These are phyloP conservation scores for Hypomontagnella monticulosa DNA, from an alignment of 495 filamentous ascomycete species.

Conservation along the genomic window DNA sequence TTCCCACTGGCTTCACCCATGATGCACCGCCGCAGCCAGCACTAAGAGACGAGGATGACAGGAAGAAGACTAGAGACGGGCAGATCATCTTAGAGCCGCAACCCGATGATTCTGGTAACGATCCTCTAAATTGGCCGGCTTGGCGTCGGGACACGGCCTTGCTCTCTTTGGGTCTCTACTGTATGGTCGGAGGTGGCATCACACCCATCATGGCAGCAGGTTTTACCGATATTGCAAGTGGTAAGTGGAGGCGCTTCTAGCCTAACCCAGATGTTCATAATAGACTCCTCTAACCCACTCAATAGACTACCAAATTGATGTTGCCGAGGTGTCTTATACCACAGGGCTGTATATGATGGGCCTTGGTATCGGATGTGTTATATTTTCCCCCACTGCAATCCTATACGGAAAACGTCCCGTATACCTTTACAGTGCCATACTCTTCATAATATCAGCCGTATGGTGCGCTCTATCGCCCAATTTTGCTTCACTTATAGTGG, in stretches of 20 bases:
- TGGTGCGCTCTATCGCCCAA: slow-evolving; percentile 89
- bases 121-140: slow-evolving; percentile 91
- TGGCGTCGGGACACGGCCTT: slow-evolving; percentile 86
- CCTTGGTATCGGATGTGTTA: slow-evolving; percentile 81
- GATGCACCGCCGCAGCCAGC: slow-evolving; percentile 35
- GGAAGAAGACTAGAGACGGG: slow-evolving; percentile 84
- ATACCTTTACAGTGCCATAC: slow-evolving; percentile 78
- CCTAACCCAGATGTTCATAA: not conserved
- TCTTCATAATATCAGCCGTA: slow-evolving; percentile 79
- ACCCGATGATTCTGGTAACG: slow-evolving; percentile 88
- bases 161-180: slow-evolving; percentile 88
- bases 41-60: slow-evolving; percentile 52
- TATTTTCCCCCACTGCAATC: slow-evolving; percentile 91
- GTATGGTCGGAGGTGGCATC: slow-evolving; percentile 92
- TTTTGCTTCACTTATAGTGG: slow-evolving; percentile 81
- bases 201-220: slow-evolving; percentile 91
- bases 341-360: slow-evolving; percentile 98
- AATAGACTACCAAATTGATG: slow-evolving; percentile 70
- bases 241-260: slow-evolving; percentile 42
- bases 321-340: slow-evolving; percentile 82
- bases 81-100: slow-evolving; percentile 91
- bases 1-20: slow-evolving; percentile 66
- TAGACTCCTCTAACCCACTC: not conserved
- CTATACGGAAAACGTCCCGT: slow-evolving; percentile 91
- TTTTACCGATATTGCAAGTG: slow-evolving; percentile 78